Evolutionary conservation across 345 rosid species (phyloP).

Genomic region (Heritiera littoralis): DNA sequence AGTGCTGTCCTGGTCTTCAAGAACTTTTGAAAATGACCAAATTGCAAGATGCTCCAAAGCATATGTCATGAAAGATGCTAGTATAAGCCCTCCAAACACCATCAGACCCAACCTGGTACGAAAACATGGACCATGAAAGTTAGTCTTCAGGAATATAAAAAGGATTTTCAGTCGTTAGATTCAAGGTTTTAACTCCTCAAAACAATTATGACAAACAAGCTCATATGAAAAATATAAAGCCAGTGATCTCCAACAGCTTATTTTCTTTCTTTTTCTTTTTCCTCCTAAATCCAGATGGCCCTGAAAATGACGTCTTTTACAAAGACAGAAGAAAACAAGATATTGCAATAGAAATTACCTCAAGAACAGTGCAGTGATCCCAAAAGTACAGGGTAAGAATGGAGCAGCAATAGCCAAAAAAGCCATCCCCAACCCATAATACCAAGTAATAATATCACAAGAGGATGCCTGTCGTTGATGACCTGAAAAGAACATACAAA

Average conservation of each 20-base stretch:
- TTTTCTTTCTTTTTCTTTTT: neutral
- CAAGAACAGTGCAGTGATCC: conserved; percentile 75
- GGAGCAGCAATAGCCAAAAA: conserved; percentile 67
- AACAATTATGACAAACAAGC: neutral
- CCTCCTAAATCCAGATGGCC: neutral
- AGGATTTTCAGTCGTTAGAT: neutral
- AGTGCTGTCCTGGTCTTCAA: conserved; percentile 59
- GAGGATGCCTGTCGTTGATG: conserved; percentile 64
- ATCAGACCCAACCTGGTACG: conserved; percentile 79
- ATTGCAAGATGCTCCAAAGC: conserved; percentile 78
- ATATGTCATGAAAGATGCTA: conserved; percentile 90
- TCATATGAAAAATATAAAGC: neutral
- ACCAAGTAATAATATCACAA: conserved; percentile 57
- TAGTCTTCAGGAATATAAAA: neutral
- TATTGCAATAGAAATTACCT: conserved; percentile 71
- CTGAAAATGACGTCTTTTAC: neutral
- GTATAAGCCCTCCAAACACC: conserved; percentile 70
- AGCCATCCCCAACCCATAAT: conserved; percentile 73
- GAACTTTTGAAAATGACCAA: conserved; percentile 63
- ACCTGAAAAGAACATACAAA: conserved; percentile 41
- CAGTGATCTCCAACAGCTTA: neutral
- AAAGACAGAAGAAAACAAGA: too few relatives aligned
- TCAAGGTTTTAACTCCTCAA: neutral
- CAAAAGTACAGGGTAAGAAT: conserved; percentile 71
- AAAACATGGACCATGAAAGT: neutral